phyloP scores from a whole-genome alignment of 176 grass and related monocot species.

The Carex myosuroides region DNA sequence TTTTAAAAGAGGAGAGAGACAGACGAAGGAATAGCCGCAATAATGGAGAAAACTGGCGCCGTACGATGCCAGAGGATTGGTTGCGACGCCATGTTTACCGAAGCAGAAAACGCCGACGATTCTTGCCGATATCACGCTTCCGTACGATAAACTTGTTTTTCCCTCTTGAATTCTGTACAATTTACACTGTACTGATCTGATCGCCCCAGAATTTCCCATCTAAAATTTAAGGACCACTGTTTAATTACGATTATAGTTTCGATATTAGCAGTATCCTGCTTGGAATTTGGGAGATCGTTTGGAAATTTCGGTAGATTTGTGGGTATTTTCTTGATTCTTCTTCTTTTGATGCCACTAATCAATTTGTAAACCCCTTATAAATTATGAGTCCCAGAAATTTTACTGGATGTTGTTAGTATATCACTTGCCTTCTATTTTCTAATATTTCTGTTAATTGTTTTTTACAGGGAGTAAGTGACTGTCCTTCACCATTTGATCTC shows the following conservation, averaged over 20 bases:
- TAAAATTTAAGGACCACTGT: no score
- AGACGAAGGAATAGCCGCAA: neutral
- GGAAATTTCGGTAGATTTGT: neutral
- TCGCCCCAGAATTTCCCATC: neutral
- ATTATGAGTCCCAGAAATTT: neutral
- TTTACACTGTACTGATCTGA: neutral
- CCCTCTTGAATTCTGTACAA: neutral
- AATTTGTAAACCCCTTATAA: neutral
- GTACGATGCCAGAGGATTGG: conserved; percentile 84
- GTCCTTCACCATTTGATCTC: neutral
- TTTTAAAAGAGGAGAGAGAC: neutral
- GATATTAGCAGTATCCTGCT: neutral
- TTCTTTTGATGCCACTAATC: neutral
- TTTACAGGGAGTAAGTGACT: conserved; percentile 78
- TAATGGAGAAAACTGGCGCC: conserved; percentile 37
- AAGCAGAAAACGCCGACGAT: conserved; percentile 64
- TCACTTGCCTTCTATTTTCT: neutral
- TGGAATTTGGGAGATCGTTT: neutral
- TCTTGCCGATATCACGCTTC: conserved; percentile 77
- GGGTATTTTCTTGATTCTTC: neutral
- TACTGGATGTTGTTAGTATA: neutral
- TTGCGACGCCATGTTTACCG: conserved; percentile 74
- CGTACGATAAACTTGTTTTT: conserved; percentile 33
- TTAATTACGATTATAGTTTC: conserved; percentile 6
- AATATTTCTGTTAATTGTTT: conserved; percentile 2